Base-by-base conservation (phyloP, 306 rosid genomes). In the Castanea mollissima region DNA sequence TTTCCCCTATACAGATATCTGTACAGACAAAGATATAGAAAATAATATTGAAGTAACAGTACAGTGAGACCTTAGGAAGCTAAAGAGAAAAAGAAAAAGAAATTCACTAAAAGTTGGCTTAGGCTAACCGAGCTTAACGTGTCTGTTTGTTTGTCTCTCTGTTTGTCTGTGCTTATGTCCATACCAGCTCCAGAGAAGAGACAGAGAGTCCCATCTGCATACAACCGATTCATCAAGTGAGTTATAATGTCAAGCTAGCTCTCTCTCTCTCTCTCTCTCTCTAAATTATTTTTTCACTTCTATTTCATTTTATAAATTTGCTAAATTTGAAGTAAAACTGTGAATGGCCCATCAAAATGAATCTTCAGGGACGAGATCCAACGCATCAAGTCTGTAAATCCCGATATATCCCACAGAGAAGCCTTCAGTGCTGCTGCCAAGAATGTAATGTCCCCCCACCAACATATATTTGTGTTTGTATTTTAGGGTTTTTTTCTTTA, bases 391-490 rank as follows among this genome's bases (percentile, higher is more conserved):
- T 92, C 98, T 86, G 94, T 92, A 65, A 95, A 95, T 89, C 99
- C 99, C 70, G 99, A 93, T 83, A 93, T 95, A 72, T 90, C 94
- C 83, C 99, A 95, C 89, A 91, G 98, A 89, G 99, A 93, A 84
- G 99, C 99, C 59, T 95, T 95, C 76, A 95, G 99, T 78, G 99
- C 99, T 44, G 99, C 99, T 75, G 99, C 99, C 79, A 95, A 95
- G 85, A 93, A 95, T 86, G 99, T 95, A 79, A 85, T 92, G 75
- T 81, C 16, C 16, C 52, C 72, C 78, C 84, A 78, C 70, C 73
- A 83, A 20, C 46, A 73, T 60, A 2, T 74, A 41, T 11, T 54
- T 55, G 16, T 65, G 69, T 78, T 82, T 71, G 78, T 80, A 74
- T 65, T 64, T 70, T 55, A 41, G 46, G 64, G 32, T 34, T 20